A percentile compares a stretch with the other conserved stretches of the same genome.
Evolutionary conservation across 139 green algal species (phyloP).

Genomic region (Chlorella sp.): DNA sequence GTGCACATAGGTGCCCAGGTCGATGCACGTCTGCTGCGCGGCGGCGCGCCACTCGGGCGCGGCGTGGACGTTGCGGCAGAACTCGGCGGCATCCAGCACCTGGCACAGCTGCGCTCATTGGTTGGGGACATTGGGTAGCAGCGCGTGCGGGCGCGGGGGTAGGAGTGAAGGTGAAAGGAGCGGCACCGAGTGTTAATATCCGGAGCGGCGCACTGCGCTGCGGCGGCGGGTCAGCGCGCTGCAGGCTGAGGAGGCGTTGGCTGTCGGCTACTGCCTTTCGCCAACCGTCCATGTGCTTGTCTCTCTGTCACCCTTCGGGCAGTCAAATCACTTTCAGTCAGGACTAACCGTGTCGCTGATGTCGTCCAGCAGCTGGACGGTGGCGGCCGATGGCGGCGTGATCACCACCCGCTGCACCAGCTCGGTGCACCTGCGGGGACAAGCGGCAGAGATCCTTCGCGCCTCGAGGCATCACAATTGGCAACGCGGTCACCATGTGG

Average conservation of each 20-base stretch:
- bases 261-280: too few relatives aligned
- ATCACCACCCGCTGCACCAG: slow-evolving; percentile 34
- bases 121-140: not conserved
- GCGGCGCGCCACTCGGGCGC: slow-evolving; percentile 32
- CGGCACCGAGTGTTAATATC: not conserved
- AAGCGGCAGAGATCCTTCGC: not conserved
- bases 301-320: not conserved
- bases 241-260: not conserved
- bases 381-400: slow-evolving; percentile 18
- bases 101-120: slow-evolving; percentile 32
- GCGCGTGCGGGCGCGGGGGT: not conserved
- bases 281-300: too few relatives aligned
- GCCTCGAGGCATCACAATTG: not conserved
- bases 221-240: not conserved
- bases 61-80: slow-evolving; percentile 46
- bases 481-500: too few relatives aligned
- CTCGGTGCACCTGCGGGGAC: slow-evolving; percentile 33
- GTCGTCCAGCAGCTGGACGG: slow-evolving; percentile 40
- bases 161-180: not conserved
- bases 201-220: not conserved
- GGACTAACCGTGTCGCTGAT: slow-evolving; percentile 43
- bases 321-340: not conserved
- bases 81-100: slow-evolving; percentile 45
- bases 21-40: slow-evolving; percentile 31
- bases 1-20: slow-evolving; percentile 40